phyloP scores from a whole-genome alignment of 192 early-diverging fungal genomes.

The Chytriomyces sp. region DNA sequence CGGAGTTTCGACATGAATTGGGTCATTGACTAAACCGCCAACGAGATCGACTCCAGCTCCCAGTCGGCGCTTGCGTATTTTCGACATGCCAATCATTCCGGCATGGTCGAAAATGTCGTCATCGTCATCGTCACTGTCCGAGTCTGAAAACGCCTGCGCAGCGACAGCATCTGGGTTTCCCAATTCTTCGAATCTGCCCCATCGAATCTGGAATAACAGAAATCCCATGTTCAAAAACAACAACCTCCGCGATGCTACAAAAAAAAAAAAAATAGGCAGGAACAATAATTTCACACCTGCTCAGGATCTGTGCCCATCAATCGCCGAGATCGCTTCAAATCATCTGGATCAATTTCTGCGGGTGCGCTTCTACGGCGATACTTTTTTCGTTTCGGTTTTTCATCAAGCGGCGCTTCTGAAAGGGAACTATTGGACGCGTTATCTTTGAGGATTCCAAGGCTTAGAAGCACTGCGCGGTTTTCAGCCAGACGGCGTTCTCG shows the following conservation, averaged over 20 bases:
- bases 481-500: constrained; percentile 30
- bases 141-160: constrained; percentile 6
- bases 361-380: not conserved
- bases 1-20: constrained; percentile 22
- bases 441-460: constrained; percentile 22
- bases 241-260: not conserved
- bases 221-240: not conserved
- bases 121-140: constrained; percentile 20
- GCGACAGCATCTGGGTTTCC: constrained; percentile 2
- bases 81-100: constrained; percentile 34
- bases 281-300: not conserved
- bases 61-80: constrained; percentile 19
- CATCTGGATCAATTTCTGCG: constrained; percentile 12
- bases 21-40: constrained; percentile 15
- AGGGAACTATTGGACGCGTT: not conserved
- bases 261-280: not conserved
- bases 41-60: constrained; percentile 30
- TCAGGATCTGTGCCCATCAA: constrained; percentile 21
- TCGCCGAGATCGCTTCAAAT: constrained; percentile 21
- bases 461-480: constrained; percentile 21
- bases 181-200: constrained; percentile 5
- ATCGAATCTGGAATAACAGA: constrained; percentile 7
- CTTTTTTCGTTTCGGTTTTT: not conserved
- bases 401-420: not conserved
- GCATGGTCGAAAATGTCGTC: constrained; percentile 33